A percentile compares a stretch with the other conserved stretches of the same genome.
phyloP scores from a whole-genome alignment of 176 grass and related monocot genomes.

The Lolium multiflorum region DNA sequence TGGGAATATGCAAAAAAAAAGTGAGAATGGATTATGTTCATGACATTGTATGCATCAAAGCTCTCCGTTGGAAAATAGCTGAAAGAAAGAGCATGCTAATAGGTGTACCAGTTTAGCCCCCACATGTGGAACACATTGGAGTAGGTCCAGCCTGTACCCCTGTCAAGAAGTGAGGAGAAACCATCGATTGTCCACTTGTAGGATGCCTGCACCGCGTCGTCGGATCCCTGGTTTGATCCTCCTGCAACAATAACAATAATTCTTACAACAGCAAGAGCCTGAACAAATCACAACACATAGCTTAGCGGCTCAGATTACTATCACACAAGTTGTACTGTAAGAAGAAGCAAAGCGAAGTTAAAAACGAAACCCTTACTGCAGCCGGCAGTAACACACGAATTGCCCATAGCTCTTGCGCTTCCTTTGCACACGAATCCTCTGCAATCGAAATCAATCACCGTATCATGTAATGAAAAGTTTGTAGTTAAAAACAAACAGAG shows the following conservation, averaged over 20 bases:
- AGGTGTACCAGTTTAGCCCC: slow-evolving; percentile 36
- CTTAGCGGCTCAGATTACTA: background rate
- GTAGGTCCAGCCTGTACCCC: slow-evolving; percentile 20
- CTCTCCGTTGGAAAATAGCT: background rate
- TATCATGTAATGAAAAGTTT: background rate
- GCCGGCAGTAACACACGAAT: background rate
- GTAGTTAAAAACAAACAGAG: background rate
- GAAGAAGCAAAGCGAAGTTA: background rate
- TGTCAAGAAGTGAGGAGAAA: slow-evolving; percentile 43
- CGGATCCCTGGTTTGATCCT: background rate
- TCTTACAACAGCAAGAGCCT: background rate
- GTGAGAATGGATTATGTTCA: background rate
- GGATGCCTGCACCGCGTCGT: background rate
- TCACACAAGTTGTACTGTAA: background rate
- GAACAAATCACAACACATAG: background rate
- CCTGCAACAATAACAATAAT: background rate
- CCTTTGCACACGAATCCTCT: background rate
- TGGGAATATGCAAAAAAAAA: background rate
- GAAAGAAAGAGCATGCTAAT: background rate
- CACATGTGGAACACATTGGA: slow-evolving; percentile 37
- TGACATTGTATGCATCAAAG: background rate
- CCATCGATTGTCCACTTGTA: slow-evolving; percentile 54
- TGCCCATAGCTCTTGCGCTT: slow-evolving; percentile 24
- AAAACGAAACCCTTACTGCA: slow-evolving; percentile 5
- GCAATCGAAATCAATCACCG: background rate